phyloP scores from a whole-genome alignment of 2,329 filamentous ascomycete species.

The Madurella mycetomatis region DNA sequence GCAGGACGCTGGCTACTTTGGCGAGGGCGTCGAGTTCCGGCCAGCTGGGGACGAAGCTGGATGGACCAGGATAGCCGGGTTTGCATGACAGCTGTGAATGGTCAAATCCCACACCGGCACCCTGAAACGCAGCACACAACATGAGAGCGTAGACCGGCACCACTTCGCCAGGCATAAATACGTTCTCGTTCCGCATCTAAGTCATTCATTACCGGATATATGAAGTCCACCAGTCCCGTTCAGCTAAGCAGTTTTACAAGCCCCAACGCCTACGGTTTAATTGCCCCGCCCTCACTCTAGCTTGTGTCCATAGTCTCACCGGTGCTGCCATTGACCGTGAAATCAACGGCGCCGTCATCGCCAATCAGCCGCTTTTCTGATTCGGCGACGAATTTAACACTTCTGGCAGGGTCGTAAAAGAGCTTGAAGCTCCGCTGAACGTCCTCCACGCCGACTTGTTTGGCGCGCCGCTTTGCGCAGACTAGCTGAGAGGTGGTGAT shows the following conservation, averaged over 20 bases:
- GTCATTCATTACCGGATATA: conserved; percentile 16
- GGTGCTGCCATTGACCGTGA: conserved; percentile 51
- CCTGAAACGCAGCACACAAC: not conserved
- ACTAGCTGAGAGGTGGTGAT: conserved; percentile 92
- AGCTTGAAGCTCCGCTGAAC: conserved; percentile 90
- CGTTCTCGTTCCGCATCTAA: conserved; percentile 9
- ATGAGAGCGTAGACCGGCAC: not conserved
- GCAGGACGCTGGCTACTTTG: conserved; percentile 90
- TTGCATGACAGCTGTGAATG: conserved; percentile 21
- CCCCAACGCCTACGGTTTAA: conserved; percentile 22
- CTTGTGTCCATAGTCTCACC: conserved; percentile 31
- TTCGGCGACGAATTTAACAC: conserved; percentile 83
- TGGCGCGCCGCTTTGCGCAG: conserved; percentile 76
- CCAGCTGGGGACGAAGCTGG: conserved; percentile 48
- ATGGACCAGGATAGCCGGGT: conserved; percentile 24
- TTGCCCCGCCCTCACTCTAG: conserved; percentile 8
- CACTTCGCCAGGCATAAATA: not conserved
- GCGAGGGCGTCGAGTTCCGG: conserved; percentile 78
- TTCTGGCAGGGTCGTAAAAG: conserved; percentile 86
- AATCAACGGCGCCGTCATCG: conserved; percentile 73
- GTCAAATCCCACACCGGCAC: not conserved
- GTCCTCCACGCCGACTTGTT: conserved; percentile 79
- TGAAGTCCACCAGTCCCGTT: conserved; percentile 7
- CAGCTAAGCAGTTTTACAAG: conserved; percentile 21
- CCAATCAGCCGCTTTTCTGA: conserved; percentile 93